These are phyloP conservation scores for Theobroma cacao DNA, from an alignment of 345 rosid species.

Conservation along the genomic window DNA sequence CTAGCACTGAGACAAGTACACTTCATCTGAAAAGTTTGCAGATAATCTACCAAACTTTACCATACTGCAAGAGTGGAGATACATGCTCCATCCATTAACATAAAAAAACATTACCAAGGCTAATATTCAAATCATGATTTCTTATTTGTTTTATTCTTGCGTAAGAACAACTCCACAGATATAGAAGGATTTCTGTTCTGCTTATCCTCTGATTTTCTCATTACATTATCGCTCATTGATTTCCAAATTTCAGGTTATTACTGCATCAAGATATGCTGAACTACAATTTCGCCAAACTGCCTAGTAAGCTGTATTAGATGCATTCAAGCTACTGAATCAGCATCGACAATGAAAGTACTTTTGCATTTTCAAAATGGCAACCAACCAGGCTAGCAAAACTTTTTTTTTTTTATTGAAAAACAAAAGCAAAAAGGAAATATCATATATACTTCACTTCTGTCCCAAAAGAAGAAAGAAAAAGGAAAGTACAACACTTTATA, in stretches of 20 bases:
- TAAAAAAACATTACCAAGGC: neutral
- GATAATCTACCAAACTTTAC: neutral
- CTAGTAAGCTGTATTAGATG: neutral
- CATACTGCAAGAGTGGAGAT: too few species aligned
- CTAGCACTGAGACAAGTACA: neutral
- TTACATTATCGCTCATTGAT: neutral
- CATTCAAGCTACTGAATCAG: neutral
- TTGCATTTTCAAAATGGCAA: neutral
- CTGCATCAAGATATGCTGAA: constrained; percentile 6
- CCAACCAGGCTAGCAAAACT: neutral
- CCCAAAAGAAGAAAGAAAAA: neutral
- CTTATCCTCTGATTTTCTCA: neutral
- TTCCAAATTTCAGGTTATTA: neutral
- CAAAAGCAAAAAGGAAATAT: neutral
- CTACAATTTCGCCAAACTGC: neutral
- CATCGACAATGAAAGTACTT: neutral
- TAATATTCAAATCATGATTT: neutral
- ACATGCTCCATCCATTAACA: neutral
- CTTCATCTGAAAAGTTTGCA: neutral
- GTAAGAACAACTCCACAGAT: neutral
- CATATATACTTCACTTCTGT: neutral
- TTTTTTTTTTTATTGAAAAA: neutral
- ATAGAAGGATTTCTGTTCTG: neutral
- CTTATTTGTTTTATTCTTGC: neutral
- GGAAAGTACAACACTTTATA: neutral